A percentile compares a stretch with the other conserved stretches of the same genome.
Evolutionary conservation across 441 rosid genomes (phyloP).

Genomic region (Theobroma grandiflorum): DNA sequence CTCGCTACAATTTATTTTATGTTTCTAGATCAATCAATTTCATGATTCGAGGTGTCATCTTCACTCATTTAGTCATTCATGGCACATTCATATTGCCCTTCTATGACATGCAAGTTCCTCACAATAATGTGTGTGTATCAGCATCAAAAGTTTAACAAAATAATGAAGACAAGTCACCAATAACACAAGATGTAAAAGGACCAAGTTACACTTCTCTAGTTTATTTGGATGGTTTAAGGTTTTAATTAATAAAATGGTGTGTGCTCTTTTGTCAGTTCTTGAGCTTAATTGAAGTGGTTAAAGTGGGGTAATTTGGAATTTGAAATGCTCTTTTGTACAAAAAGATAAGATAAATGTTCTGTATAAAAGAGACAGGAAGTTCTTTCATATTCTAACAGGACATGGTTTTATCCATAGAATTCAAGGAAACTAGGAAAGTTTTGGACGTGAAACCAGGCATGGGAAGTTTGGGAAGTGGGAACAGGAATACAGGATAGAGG

Average conservation of each 20-base stretch:
- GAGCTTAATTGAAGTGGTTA: too few species aligned
- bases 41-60: not conserved
- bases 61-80: not conserved
- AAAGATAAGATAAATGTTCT: not conserved
- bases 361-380: not conserved
- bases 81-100: not conserved
- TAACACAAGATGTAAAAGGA: too few species aligned
- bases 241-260: too few species aligned
- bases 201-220: too few species aligned
- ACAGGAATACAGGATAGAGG: constrained; percentile 14
- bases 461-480: constrained; percentile 11
- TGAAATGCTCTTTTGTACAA: not conserved
- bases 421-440: not conserved
- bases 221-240: not conserved
- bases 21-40: not conserved
- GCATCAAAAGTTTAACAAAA: too few species aligned
- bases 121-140: too few species aligned
- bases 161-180: too few species aligned
- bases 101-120: too few species aligned
- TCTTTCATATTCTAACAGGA: not conserved
- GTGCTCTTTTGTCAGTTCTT: not conserved
- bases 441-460: not conserved
- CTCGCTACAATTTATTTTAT: too few species aligned
- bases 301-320: too few species aligned
- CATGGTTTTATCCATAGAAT: not conserved